These are phyloP conservation scores for Fragosphaeria purpurea DNA, from an alignment of 2,329 filamentous ascomycete species.

Conservation along the genomic window DNA sequence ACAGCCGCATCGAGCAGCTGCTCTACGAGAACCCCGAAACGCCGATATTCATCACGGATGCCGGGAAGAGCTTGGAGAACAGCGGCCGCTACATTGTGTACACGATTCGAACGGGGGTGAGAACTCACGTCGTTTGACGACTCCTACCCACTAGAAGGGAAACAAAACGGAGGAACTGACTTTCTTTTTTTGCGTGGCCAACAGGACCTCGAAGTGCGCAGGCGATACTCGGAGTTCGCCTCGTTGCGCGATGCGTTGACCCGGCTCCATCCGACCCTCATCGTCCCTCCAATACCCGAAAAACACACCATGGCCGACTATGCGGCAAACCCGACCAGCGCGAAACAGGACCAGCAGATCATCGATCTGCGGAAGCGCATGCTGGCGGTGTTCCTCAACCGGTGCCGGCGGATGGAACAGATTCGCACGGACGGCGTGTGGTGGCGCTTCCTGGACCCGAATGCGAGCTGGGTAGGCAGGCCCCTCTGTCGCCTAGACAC, in stretches of 20 bases:
- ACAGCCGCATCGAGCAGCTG: conserved; percentile 93
- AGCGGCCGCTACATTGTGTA: conserved; percentile 94
- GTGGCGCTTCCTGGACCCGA: conserved; percentile 96
- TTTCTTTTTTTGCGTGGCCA: neutral
- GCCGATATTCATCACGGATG: conserved; percentile 84
- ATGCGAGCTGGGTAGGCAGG: conserved; percentile 85
- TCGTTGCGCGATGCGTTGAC: conserved; percentile 83
- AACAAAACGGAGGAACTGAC: neutral
- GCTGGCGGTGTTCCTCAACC: conserved; percentile 89
- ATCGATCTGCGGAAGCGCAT: conserved; percentile 96
- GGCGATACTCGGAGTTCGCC: conserved; percentile 93
- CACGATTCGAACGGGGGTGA: conserved; percentile 87
- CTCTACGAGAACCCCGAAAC: conserved; percentile 89
- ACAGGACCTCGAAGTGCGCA: conserved; percentile 87
- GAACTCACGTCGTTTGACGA: neutral
- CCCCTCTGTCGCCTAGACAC: no score
- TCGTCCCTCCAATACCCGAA: conserved; percentile 94
- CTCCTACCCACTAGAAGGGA: no score
- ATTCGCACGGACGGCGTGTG: conserved; percentile 89
- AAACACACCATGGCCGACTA: conserved; percentile 99
- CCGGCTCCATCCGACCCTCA: conserved; percentile 84
- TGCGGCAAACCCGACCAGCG: conserved; percentile 92
- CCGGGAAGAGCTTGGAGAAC: conserved; percentile 88
- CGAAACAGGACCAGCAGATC: conserved; percentile 93
- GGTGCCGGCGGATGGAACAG: conserved; percentile 86